These are phyloP conservation scores for Aquilaria sinensis DNA, from an alignment of 345 rosid genomes.

Conservation along the genomic window DNA sequence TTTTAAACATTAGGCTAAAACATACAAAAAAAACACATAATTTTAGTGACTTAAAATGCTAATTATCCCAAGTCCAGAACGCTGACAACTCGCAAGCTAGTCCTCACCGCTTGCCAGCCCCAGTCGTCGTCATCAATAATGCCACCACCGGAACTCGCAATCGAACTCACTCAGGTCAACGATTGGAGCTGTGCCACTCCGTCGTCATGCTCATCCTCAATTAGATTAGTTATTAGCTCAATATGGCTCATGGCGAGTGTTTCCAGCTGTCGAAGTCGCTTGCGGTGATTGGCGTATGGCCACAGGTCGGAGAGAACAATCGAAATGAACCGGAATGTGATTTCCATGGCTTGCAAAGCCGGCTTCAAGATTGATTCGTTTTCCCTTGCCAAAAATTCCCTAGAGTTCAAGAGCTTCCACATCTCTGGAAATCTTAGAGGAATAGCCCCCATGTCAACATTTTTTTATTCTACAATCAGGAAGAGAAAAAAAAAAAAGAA, in stretches of 20 bases:
- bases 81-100: too few species aligned
- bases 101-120: too few species aligned
- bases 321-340: conserved; percentile 75
- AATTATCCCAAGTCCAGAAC: too few species aligned
- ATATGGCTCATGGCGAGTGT: conserved; percentile 61
- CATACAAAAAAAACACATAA: too few species aligned
- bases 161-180: conserved; percentile 22
- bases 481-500: too few species aligned
- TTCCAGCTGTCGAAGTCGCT: conserved; percentile 72
- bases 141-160: too few species aligned
- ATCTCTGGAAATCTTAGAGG: conserved; percentile 37
- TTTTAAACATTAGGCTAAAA: too few species aligned
- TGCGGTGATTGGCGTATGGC: conserved; percentile 60
- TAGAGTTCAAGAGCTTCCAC: conserved; percentile 35
- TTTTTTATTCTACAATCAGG: too few species aligned
- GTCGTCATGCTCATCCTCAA: conserved; percentile 49
- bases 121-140: too few species aligned
- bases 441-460: too few species aligned
- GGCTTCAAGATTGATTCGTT: conserved; percentile 60
- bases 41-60: too few species aligned
- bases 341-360: conserved; percentile 76
- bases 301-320: conserved; percentile 61
- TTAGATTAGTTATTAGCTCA: conserved; percentile 47
- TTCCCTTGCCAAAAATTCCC: conserved; percentile 53
- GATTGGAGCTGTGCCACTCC: conserved; percentile 37